Evolutionary conservation across 805 yeast genomes (phyloP).

Genomic region (Myxozyma mucilagina): DNA sequence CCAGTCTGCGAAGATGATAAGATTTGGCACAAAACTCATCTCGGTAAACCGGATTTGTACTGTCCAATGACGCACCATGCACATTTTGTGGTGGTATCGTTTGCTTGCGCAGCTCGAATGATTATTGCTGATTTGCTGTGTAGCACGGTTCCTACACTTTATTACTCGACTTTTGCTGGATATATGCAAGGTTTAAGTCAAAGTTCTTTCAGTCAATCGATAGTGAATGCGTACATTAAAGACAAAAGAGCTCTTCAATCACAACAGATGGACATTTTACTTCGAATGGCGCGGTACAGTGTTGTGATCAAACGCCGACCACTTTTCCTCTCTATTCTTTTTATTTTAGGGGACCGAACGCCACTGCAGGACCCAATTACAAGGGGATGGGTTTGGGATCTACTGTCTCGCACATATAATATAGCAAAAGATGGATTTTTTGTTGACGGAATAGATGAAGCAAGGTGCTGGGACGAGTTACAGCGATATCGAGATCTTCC

Average conservation of each 20-base stretch:
- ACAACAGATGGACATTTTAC: background rate
- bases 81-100: background rate
- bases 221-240: background rate
- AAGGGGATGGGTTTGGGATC: slow-evolving; percentile 1
- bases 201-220: background rate
- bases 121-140: background rate
- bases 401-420: background rate
- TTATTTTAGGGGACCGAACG: background rate
- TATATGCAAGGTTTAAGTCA: background rate
- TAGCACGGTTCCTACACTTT: background rate
- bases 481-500: background rate
- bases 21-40: background rate
- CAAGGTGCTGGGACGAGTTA: background rate
- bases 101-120: background rate
- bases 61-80: background rate
- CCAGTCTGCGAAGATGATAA: background rate
- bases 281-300: background rate
- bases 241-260: background rate
- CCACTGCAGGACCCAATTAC: background rate
- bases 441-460: background rate
- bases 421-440: background rate
- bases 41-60: background rate
- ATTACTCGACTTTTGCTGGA: background rate
- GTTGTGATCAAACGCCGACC: background rate
- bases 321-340: background rate